Evolutionary conservation across 169 alveolate genomes (phyloP), one percentile per base, ranked within the genome.

Genomic region (Cytauxzoon felis): DNA sequence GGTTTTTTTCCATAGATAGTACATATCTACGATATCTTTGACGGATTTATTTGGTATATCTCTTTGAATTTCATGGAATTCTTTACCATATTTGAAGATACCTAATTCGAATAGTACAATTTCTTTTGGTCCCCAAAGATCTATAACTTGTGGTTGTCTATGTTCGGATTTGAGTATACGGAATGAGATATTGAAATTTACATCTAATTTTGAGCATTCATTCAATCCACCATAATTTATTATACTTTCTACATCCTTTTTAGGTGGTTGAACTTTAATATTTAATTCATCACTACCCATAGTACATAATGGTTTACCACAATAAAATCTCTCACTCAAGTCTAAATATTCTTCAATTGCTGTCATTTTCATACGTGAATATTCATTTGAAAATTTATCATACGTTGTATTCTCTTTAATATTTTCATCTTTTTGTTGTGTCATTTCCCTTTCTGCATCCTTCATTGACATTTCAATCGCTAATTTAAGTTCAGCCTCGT

Each of bases 101-200:
- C 84, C 93, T 13, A 89, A 80, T 66, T 88, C 93, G 60, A 88
- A 88, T 16, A 88, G 73, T 5, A 82, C 87, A 13, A 88, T 81
- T 42, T 88, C 93, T 36, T 88, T 81, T 16, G 93, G 93, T 3
- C 93, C 93, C 93, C 93, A 88, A 51, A 87, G 80, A 50, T 88
- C 93, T 24, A 88, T 43, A 30, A 81, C 80, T 32, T 88, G 81
- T 19, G 78, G 24, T 41, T 72, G 82, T 63, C 82, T 56, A n/a
- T 49, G 29, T 2, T 48, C 50, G 18, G 73, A 57, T 3, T 65
- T 72, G 27, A 72, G 78, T 45, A 72, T 72, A 40, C 62, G 51
- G 58, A 72, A 72, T 5, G 82, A 45, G 0, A 72, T 78, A 32
- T 69, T 16, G 58, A 54, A 72, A 13, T 58, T 47, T 19, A 72